Evolutionary conservation across 257 asterid genomes (phyloP), one percentile per base, ranked within the genome.

Genomic region (Parsonsia alboflavescens): DNA sequence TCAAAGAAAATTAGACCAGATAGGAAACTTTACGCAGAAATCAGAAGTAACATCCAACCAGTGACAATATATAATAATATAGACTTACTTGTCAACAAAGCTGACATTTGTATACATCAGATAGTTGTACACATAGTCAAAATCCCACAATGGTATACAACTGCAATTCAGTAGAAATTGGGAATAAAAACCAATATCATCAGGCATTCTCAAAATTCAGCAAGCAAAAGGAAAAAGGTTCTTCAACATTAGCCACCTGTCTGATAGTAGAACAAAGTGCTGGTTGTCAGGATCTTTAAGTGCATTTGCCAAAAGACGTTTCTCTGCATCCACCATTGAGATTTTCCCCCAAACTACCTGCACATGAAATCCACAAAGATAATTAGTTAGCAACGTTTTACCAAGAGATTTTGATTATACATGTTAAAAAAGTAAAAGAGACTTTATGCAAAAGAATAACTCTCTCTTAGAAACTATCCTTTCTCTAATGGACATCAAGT

Each of bases 251-350:
- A 64, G 77, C 61, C 83, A 91, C 99, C 98, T 95, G 88, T 95
- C 99, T 24, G 99, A 95, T 70, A 95, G 96, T 70, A 95, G 88
- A 42, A 95, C 91, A 76, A 95, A 95, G 69, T 95, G 97, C 80
- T 83, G 92, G 78, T 95, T 95, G 76, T 88, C 94, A 68, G 92
- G 85, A 81, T 95, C 99, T 73, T 82, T 82, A 33, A 95, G 96
- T 5, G 99, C 97, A 83, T 89, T 79, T 24, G 82, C 96, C 79
- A 95, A 78, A 78, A 95, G 98, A 66, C 99, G 87, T 81, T 85
- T 93, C 86, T 95, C 99, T 79, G 98, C 99, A 82, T 95, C 98
- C 75, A 95, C 96, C 99, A 95, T 95, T 41, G 99, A 95, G 76
- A 92, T 91, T 86, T 84, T 91, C 58, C 99, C 99, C 99, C 99